Base-by-base conservation (phyloP, 805 yeast genomes). In the Vanderwaltozyma tropicalis region DNA sequence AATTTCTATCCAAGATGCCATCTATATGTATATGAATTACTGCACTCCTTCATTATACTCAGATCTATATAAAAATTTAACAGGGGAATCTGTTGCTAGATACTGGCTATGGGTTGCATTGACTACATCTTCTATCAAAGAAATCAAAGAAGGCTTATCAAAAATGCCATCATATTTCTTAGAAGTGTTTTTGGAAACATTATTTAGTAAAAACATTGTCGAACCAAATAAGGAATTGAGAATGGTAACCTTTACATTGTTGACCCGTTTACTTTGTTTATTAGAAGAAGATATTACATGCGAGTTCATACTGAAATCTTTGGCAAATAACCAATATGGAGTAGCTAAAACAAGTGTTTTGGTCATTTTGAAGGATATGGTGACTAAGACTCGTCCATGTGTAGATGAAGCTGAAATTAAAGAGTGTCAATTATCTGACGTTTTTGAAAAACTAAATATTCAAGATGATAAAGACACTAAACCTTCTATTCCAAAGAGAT, bases 281-380 rank as follows among this genome's bases (percentile, higher is more conserved):
- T 57, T 77, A 24, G 72, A 78, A 0, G 84, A 82, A 41, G 63
- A 64, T 1, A 58, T 67, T 11, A 60, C 81, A 0, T 84, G 75
- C 57, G 62, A 64, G 3, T 83, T 81, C 52, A 62, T 85, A 13
- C 52, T 67, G 18, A 86, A 84, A 50, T 68, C 86, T 0, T 63
- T 89, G 35, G 62, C 65, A 21, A 15, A n/a, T 65, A 71, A 36
- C 81, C 89, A 50, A 88, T 92, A 2, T 74, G 69, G 50, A 75
- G 69, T 75, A 28, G 72, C 74, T 17, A 76, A 76, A 47, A 67
- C 79, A 18, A 76, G 76, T 3, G 60, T 76, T 27, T 69, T 85
- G 14, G 74, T 79, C 4, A 75, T 85, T 18, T 68, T 86, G 50
- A 85, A 80, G 54, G 85, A 79, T 47, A 64, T 86, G 44, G 56